Evolutionary conservation across 1,139 yeast species (phyloP), one percentile per base, ranked within the genome.

Genomic region (Geotrichum siamense): DNA sequence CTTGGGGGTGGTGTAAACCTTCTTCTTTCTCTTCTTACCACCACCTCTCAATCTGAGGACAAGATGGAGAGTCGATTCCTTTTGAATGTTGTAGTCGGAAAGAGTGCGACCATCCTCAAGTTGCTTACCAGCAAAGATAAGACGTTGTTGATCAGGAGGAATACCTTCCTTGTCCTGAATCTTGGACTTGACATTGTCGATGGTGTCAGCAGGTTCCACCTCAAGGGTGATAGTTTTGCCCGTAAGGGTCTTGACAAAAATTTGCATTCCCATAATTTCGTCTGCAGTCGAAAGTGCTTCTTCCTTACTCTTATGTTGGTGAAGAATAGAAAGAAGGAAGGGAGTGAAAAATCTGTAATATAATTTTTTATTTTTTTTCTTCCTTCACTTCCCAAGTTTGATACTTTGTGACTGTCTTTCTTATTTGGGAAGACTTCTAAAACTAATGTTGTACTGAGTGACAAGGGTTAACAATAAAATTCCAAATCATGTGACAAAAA

Each of bases 1-100:
- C 91, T 91, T 91, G 80, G 99, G 99, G 71, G 98, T 91, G 79
- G 97, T 89, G 91, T 91, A 93, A 71, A 87, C 96, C 95, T 93
- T 93, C 89, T 87, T 87, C 87, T 85, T 86, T 85, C 94, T 89
- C 87, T 91, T 91, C 84, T 91, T 91, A 84, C 96, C 97, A 79
- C 95, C 95, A 83, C 97, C 97, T 81, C 97, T 85, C 73, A 91
- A 85, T 81, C 97, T 87, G 59, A 91, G 78, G 68, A 91, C 97
- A 74, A 91, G 82, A 76, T 91, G 96, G 60, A 91, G 74, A 61
- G 97, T 91, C 58, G 97, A 89, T 79, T 91, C 98, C 86, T 91
- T 89, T 79, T 89, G 96, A 78, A 91, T 91, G 93, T 89, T 89
- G 95, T 91, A 91, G 81, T 91, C 98, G 63, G 95, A 82, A 65